Evolutionary conservation across 805 yeast genomes (phyloP), one percentile per base, ranked within the genome.

Genomic region (Priceomyces haplophilus): DNA sequence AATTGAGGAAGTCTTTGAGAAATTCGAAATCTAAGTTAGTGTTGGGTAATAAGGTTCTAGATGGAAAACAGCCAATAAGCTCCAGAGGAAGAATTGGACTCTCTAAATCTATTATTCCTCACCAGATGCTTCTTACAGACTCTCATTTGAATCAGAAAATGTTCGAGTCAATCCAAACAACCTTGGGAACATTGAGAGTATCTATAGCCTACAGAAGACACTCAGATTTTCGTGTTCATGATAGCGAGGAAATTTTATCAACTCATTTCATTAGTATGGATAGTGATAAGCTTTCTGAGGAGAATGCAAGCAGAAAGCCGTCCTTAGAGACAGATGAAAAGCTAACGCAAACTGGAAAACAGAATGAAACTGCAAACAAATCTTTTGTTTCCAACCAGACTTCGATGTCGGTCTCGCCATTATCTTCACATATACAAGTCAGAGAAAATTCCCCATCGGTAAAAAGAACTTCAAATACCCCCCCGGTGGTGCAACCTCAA

Each of bases 61-160:
- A 89, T 58, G 97, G 96, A 0, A 76, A 83, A 12, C 78, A 80
- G 50, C 84, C 93, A 0, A 85, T 90, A 21, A 72, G 82, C 8
- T 83, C 95, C 1, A 83, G 82, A 57, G 96, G 96, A 2, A 69
- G 97, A 47, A 77, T 89, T 18, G 97, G 97, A 0, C 71, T 91
- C 41, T 82, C 91, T 47, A 84, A 85, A 58, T 67, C 83, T 3
- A 74, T 83, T 2, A 74, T 80, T 43, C 79, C 62, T 46, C 68
- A 59, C 42, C 69, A 64, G 41, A 55, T 61, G 61, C 54, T 61
- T 15, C 45, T 56, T 15, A 48, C 64, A 1, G 65, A 63, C 23
- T 65, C 80, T 13, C 87, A 83, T 54, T 65, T 85, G 45, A 73
- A 72, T 19, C 85, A 83, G 38, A 79, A 79, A 53, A 72, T 72